Evolutionary conservation across 306 rosid species (phyloP).

Genomic region (Glycine tomentella): DNA sequence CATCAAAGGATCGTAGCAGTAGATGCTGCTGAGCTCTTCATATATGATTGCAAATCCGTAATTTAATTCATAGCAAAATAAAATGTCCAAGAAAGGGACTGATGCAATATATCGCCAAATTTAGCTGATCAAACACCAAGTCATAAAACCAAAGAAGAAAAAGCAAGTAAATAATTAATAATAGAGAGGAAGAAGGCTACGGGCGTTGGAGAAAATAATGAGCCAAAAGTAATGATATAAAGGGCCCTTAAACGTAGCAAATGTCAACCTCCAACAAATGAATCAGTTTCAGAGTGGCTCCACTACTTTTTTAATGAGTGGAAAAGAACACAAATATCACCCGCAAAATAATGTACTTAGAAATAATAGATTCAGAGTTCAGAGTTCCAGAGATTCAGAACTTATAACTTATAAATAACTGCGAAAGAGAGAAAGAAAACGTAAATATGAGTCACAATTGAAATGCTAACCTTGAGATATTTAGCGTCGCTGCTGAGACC

Average conservation of each 20-base stretch:
- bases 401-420: too few species aligned
- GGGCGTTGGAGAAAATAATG: constrained; percentile 14
- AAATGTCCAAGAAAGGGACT: background rate
- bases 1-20: background rate
- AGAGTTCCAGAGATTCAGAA: too few species aligned
- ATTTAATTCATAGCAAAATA: background rate
- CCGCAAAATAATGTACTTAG: too few species aligned
- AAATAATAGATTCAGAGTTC: too few species aligned
- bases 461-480: too few species aligned
- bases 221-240: constrained; percentile 10
- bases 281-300: too few species aligned
- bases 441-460: too few species aligned
- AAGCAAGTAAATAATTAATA: constrained; percentile 5
- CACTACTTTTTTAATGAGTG: too few species aligned
- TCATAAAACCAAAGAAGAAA: background rate
- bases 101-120: constrained; percentile 37
- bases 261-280: constrained; percentile 40
- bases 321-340: too few species aligned
- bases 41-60: background rate
- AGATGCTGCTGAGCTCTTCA: background rate
- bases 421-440: too few species aligned
- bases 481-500: too few species aligned
- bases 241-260: constrained; percentile 1
- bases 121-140: background rate
- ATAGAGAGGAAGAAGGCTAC: background rate